Evolutionary conservation across 2,329 filamentous ascomycete species (phyloP).

Genomic region (Xylariaceae sp.): DNA sequence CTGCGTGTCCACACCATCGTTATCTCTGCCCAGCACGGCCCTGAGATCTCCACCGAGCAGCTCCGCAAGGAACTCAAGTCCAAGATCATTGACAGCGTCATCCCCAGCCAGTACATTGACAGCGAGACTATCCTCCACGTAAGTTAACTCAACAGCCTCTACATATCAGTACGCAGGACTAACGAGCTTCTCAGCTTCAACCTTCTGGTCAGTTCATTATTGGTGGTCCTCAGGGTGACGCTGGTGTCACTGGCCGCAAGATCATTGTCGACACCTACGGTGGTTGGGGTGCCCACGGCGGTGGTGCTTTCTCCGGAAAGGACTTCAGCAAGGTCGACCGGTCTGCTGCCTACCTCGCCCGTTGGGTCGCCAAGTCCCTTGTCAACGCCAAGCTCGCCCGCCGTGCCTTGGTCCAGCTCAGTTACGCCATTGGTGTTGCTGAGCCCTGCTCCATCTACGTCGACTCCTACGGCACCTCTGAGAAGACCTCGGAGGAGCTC

Average conservation of each 20-base stretch:
- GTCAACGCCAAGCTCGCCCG: slow-evolving; percentile 84
- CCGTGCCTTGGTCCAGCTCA: slow-evolving; percentile 93
- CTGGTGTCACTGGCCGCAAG: slow-evolving; percentile 97
- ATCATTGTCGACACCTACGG: slow-evolving; percentile 99
- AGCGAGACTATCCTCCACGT: slow-evolving; percentile 94
- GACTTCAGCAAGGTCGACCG: slow-evolving; percentile 99
- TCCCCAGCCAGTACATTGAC: slow-evolving; percentile 86
- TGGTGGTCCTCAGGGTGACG: slow-evolving; percentile 97
- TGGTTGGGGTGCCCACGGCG: slow-evolving; percentile 99
- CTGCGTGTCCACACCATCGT: slow-evolving; percentile 94
- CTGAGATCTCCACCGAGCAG: slow-evolving; percentile 82
- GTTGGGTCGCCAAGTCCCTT: slow-evolving; percentile 99
- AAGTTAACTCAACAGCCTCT: slow-evolving; percentile 34
- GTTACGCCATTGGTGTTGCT: slow-evolving; percentile 97
- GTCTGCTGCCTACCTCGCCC: slow-evolving; percentile 92
- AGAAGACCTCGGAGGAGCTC: slow-evolving; percentile 84
- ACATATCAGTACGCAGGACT: not conserved
- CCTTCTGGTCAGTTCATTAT: slow-evolving; percentile 98
- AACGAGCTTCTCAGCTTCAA: slow-evolving; percentile 55
- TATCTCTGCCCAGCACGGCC: slow-evolving; percentile 89
- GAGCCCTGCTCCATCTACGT: slow-evolving; percentile 98
- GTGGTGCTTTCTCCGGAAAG: slow-evolving; percentile 99
- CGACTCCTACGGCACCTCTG: slow-evolving; percentile 92
- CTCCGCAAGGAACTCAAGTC: slow-evolving; percentile 92
- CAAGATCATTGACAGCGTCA: slow-evolving; percentile 95